Evolutionary conservation across 129 eudicot genomes (phyloP).

Genomic region (Mikania micrantha): DNA sequence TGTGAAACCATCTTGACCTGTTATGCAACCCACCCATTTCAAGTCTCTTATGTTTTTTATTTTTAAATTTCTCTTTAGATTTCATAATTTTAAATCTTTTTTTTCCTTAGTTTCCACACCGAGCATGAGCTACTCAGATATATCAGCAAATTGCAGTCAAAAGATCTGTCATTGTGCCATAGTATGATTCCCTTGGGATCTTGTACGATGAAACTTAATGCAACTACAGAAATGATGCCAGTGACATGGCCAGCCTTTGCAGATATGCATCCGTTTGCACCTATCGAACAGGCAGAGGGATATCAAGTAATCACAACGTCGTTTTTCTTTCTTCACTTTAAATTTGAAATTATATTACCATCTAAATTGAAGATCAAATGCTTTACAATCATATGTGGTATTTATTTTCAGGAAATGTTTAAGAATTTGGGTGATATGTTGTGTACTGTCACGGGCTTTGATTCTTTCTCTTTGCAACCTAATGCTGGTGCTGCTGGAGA

Average conservation of each 20-base stretch:
- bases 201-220: constrained; percentile 95
- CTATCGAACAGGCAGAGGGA: constrained; percentile 70
- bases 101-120: constrained; percentile 61
- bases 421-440: constrained; percentile 70
- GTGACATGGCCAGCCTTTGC: constrained; percentile 84
- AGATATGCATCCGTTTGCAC: constrained; percentile 91
- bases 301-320: constrained; percentile 63
- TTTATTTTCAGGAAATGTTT: constrained; percentile 77
- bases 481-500: constrained; percentile 99
- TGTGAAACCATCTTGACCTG: neutral
- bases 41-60: neutral
- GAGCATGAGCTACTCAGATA: constrained; percentile 97
- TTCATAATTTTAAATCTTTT: neutral
- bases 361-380: neutral
- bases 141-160: constrained; percentile 69
- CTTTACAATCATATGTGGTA: neutral
- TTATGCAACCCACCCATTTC: neutral
- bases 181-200: constrained; percentile 98
- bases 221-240: constrained; percentile 97
- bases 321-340: neutral
- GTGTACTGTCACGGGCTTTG: constrained; percentile 83
- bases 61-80: neutral
- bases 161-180: constrained; percentile 92
- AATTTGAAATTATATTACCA: neutral
- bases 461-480: constrained; percentile 95